phyloP scores from a whole-genome alignment of 495 filamentous ascomycete genomes.

The Cercophora sp. region DNA sequence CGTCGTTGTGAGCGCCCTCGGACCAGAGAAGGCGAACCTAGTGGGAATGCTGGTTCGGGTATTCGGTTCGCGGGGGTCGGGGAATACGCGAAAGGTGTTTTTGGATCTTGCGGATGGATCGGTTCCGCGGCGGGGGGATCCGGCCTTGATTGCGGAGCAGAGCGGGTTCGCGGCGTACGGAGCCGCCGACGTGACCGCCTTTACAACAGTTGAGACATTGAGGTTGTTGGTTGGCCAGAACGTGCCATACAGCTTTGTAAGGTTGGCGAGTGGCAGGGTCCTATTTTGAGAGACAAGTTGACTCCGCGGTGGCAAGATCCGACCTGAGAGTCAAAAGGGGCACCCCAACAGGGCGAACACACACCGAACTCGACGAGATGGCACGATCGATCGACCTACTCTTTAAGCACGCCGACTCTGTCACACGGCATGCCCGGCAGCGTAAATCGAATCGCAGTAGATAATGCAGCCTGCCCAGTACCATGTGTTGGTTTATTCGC shows the following conservation, averaged over 20 bases:
- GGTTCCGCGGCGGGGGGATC: slow-evolving; percentile 57
- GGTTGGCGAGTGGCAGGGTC: slow-evolving; percentile 67
- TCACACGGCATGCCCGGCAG: no score
- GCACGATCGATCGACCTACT: no score
- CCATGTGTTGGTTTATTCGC: no score
- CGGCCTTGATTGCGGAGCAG: slow-evolving; percentile 60
- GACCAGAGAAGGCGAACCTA: slow-evolving; percentile 70
- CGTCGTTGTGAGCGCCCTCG: slow-evolving; percentile 72
- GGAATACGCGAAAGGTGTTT: slow-evolving; percentile 69
- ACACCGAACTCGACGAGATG: no score
- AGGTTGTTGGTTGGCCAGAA: slow-evolving; percentile 77
- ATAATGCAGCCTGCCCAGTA: no score
- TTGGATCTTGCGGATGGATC: slow-evolving; percentile 70
- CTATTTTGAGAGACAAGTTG: slow-evolving; percentile 55
- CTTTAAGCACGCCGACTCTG: no score
- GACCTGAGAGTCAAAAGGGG: no score
- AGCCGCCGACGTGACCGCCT: slow-evolving; percentile 71
- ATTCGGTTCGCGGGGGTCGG: slow-evolving; percentile 49
- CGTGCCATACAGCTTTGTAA: slow-evolving; percentile 80
- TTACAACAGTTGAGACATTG: slow-evolving; percentile 76
- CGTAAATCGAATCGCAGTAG: no score
- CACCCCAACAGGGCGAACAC: no score
- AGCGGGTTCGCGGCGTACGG: slow-evolving; percentile 77
- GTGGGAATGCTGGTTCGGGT: slow-evolving; percentile 75
- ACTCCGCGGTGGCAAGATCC: no score